Percentiles rank a stretch among this genome's conserved stretches.
phyloP scores from a whole-genome alignment of 2,329 filamentous ascomycete species.

The Ophiostoma montium region DNA sequence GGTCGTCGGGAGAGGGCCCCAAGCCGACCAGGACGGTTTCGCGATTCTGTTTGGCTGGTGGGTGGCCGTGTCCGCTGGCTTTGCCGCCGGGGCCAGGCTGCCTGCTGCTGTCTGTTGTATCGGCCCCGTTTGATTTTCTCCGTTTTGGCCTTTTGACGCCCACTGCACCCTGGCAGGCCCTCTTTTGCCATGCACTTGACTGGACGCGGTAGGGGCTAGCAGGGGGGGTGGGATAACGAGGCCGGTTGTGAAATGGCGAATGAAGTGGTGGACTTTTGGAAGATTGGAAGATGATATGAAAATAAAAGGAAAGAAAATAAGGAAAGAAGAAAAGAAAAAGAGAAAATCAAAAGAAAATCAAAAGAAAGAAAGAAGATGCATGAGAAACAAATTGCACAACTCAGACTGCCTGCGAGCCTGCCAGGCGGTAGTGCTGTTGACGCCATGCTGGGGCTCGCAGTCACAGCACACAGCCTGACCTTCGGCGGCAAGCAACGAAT shows the following conservation, averaged over 20 bases:
- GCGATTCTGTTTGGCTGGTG: slow-evolving; percentile 9
- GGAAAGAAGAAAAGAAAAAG: background rate
- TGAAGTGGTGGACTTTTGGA: too few relatives aligned
- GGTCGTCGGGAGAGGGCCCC: background rate
- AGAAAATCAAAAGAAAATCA: background rate
- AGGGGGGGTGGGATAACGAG: background rate
- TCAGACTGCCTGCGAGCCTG: too few relatives aligned
- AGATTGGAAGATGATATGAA: too few relatives aligned
- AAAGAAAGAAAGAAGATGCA: background rate
- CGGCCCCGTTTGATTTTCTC: background rate
- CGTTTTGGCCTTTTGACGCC: background rate
- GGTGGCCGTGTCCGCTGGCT: slow-evolving; percentile 2
- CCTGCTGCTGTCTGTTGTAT: background rate
- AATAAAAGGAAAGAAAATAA: too few relatives aligned
- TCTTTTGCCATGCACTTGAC: slow-evolving; percentile 3
- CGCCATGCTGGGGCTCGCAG: too few relatives aligned
- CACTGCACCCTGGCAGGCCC: background rate
- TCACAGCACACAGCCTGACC: background rate
- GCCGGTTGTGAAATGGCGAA: too few relatives aligned
- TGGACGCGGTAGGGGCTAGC: slow-evolving; percentile 2
- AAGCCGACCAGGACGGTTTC: too few relatives aligned
- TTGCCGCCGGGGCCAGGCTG: slow-evolving; percentile 4
- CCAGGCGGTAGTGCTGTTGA: too few relatives aligned
- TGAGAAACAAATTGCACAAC: background rate
- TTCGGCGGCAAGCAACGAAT: slow-evolving; percentile 10